These are phyloP conservation scores for Pythium grandisporangium DNA, from an alignment of 352 stramenopile genomes.

Conservation along the genomic window DNA sequence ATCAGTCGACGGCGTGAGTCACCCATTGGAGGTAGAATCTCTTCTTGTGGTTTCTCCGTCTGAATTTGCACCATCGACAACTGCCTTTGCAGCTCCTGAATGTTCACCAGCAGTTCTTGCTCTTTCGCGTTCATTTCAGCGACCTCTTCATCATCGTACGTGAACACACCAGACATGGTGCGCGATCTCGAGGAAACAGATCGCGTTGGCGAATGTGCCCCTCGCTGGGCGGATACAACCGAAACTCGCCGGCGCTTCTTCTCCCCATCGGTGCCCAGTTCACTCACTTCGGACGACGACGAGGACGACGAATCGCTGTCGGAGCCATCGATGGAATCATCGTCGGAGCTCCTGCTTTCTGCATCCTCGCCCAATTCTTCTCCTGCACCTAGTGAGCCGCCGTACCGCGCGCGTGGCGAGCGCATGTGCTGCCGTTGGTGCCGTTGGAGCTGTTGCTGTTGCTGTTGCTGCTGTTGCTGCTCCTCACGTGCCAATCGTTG, in stretches of 20 bases:
- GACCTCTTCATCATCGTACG: slow-evolving; percentile 49
- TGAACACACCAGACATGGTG: slow-evolving; percentile 16
- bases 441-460: slow-evolving; percentile 4
- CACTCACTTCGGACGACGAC: background rate
- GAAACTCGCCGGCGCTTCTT: background rate
- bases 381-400: too few species aligned
- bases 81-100: slow-evolving; percentile 87
- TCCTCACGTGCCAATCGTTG: too few species aligned
- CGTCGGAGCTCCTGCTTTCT: background rate
- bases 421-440: background rate
- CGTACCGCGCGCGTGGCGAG: too few species aligned
- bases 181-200: slow-evolving; percentile 4
- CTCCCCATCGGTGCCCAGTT: background rate
- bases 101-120: slow-evolving; percentile 86
- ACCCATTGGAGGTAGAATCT: slow-evolving; percentile 49
- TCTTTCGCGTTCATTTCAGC: slow-evolving; percentile 74
- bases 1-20: slow-evolving; percentile 71
- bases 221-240: too few species aligned
- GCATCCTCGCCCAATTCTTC: too few species aligned
- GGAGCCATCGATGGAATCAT: background rate
- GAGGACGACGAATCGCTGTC: slow-evolving; percentile 1
- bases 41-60: slow-evolving; percentile 65
- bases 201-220: background rate
- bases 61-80: slow-evolving; percentile 83
- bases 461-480: slow-evolving; percentile 17